Conservation (phyloP, 305 asterid species). For the Striga hermonthica region DNA sequence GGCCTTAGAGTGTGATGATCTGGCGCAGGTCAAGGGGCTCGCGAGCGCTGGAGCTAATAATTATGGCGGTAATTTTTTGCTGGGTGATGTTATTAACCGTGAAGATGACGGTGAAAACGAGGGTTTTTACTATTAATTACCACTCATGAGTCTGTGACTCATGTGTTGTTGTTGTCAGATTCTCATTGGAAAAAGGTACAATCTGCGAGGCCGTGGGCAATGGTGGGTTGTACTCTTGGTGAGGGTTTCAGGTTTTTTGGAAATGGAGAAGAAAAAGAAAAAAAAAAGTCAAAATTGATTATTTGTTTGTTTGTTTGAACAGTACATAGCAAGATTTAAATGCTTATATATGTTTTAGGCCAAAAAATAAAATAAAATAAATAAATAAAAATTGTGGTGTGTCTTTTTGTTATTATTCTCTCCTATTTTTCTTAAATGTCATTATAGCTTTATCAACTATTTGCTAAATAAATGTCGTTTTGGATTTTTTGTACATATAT, state of each 20-base stretch:
- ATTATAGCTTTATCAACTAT: no score
- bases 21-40: conserved; percentile 51
- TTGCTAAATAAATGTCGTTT: no score
- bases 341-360: no score
- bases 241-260: conserved; percentile 18
- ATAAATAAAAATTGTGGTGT: no score
- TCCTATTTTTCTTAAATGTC: conserved; percentile 11
- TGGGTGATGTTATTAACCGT: no score
- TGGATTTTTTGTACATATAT: no score
- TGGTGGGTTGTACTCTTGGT: no score
- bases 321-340: no score
- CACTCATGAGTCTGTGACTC: conserved; percentile 11
- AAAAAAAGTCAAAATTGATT: conserved; percentile 12
- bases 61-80: conserved; percentile 16
- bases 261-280: conserved; percentile 29
- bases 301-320: conserved; percentile 26
- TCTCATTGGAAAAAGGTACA: no score
- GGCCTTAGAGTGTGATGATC: conserved; percentile 37
- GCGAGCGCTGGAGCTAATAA: not conserved
- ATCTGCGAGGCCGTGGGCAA: no score
- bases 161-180: no score
- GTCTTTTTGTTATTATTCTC: not conserved
- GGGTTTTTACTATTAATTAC: conserved; percentile 40
- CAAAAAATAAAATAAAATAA: no score
- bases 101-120: conserved; percentile 35